These are phyloP conservation scores for Beauveria rudraprayagi DNA, from an alignment of 2,329 filamentous ascomycete species.

Conservation along the genomic window DNA sequence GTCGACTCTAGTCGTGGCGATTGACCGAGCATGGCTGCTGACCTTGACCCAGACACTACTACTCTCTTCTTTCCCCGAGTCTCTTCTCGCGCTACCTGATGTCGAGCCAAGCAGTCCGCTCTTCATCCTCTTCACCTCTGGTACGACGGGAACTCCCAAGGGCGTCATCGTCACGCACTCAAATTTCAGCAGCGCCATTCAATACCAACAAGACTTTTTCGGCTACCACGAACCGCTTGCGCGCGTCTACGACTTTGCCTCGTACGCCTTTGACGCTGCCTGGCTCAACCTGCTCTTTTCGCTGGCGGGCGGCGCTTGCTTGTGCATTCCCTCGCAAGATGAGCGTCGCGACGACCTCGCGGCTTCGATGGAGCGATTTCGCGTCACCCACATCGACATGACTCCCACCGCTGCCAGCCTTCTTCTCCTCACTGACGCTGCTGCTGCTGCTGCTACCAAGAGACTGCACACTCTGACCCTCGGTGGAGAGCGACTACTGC, in stretches of 20 bases:
- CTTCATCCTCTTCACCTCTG: slow-evolving; percentile 44
- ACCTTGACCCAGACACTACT: neutral
- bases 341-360: slow-evolving; percentile 7
- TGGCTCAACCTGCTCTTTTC: slow-evolving; percentile 5
- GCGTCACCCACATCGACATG: slow-evolving; percentile 8
- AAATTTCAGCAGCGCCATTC: slow-evolving; percentile 13
- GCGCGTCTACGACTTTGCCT: slow-evolving; percentile 11
- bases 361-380: slow-evolving; percentile 7
- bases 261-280: slow-evolving; percentile 11
- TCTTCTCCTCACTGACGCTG: neutral
- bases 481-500: neutral
- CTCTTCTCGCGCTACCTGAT: neutral
- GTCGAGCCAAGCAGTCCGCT: neutral
- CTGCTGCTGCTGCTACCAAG: neutral
- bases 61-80: neutral
- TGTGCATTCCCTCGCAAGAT: slow-evolving; percentile 12
- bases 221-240: neutral
- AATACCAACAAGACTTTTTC: slow-evolving; percentile 7
- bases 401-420: slow-evolving; percentile 4
- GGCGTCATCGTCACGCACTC: slow-evolving; percentile 32
- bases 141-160: slow-evolving; percentile 42
- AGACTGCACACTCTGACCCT: neutral
- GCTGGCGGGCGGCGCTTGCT: slow-evolving; percentile 1
- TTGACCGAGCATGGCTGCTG: neutral
- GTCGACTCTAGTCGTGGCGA: neutral